Conservation (phyloP, 257 asterid species). For the Ehretia macrophylla region DNA sequence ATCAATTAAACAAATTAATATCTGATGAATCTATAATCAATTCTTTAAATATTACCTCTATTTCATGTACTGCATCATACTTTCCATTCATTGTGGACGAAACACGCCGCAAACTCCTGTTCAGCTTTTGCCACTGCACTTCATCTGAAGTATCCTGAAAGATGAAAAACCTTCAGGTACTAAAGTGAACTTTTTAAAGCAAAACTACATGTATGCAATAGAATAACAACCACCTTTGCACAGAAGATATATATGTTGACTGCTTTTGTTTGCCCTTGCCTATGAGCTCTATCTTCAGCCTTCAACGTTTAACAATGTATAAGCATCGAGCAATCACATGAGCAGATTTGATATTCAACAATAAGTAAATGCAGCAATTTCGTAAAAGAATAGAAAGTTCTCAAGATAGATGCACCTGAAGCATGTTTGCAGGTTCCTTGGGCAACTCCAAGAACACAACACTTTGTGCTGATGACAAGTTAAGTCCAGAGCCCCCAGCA, state of each 20-base stretch:
- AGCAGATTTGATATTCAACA: neutral
- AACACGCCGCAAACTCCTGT: slow-evolving; percentile 74
- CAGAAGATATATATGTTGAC: slow-evolving; percentile 88
- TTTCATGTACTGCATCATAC: slow-evolving; percentile 53
- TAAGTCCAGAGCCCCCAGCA: slow-evolving; percentile 95
- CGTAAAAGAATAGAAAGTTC: neutral
- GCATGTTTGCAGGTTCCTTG: slow-evolving; percentile 58
- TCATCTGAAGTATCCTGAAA: slow-evolving; percentile 88
- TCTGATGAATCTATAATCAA: neutral
- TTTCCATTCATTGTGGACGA: slow-evolving; percentile 84
- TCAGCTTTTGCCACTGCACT: slow-evolving; percentile 72
- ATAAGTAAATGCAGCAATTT: neutral
- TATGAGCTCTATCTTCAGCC: slow-evolving; percentile 99
- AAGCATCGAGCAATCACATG: slow-evolving; percentile 22
- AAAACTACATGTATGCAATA: neutral
- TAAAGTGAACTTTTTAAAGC: neutral
- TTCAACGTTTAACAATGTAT: slow-evolving; percentile 28
- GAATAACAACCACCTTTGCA: slow-evolving; percentile 57
- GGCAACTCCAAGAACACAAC: slow-evolving; percentile 96
- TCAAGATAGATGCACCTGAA: slow-evolving; percentile 52
- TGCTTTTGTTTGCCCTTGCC: slow-evolving; percentile 83
- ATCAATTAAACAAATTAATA: too few relatives aligned
- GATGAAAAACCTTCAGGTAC: slow-evolving; percentile 10
- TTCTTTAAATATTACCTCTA: slow-evolving; percentile 48
- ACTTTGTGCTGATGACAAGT: slow-evolving; percentile 79